Evolutionary conservation across 2,329 filamentous ascomycete species (phyloP), one percentile per base, ranked within the genome.

Genomic region (Alternaria solani): DNA sequence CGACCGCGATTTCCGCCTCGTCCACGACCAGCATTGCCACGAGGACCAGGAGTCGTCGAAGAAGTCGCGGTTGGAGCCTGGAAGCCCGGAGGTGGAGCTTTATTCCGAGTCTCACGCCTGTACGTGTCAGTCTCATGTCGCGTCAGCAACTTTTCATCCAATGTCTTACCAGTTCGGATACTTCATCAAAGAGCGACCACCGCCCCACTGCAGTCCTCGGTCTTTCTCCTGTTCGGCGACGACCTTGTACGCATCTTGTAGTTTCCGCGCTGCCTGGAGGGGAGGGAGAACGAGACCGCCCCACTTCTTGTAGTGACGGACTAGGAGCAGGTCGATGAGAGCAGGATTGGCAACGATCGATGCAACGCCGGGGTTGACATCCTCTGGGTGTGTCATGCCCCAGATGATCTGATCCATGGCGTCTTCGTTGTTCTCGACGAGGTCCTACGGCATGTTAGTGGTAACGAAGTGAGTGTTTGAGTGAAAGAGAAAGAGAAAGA

Each of bases 221-320:
- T 47, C 16, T 9, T 38, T 55, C 7, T 56, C 44, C 11, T 28
- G 28, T 5, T 26, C 5, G 18, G 43, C 43, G 6, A 41, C 8
- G 2, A 39, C 16, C 41, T 59, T 44, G 4, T 53, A 38, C 1
- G 12, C 14, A 3, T 54, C 51, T 41, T 64, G 46, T 43, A 55
- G 26, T 3, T 25, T 8, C 7, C 59, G 51, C 0, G 51, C 59
- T 5, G 46, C 59, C 18, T 34, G 12, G 2, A 67, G 55, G 0
- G 59, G 55, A 2, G 65, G 63, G 2, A 67, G 41, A 7, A 63
- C 28, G 1, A 63, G 51, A 9, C 63, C 65, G 7, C 60, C 65
- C 20, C 57, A 51, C n/a, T 56, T 52, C 41, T 62, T 62, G 51
- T 59, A 65, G 12, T 67, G 63, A 11, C 49, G 60, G 8, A 67